Evolutionary conservation across 148 eudicot species (phyloP).

Genomic region (Camellia granthamiana): DNA sequence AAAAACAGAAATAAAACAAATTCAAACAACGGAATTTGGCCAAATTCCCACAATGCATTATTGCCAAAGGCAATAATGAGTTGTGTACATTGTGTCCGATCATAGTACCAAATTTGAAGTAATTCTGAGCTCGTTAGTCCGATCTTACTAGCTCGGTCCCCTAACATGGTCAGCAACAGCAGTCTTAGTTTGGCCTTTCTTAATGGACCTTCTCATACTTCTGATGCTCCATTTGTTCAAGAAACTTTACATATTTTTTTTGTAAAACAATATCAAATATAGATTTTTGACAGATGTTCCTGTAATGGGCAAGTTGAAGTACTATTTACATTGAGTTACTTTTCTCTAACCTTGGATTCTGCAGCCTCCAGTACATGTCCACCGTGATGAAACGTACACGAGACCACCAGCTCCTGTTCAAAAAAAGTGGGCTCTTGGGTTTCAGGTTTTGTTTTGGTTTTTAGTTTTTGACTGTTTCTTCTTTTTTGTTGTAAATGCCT

Average conservation of each 20-base stretch:
- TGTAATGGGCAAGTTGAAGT: not conserved
- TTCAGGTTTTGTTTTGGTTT: constrained; percentile 27
- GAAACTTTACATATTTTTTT: not conserved
- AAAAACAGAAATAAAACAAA: too few relatives aligned
- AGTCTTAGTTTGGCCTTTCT: too few relatives aligned
- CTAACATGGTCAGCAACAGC: too few relatives aligned
- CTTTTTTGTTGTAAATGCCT: not conserved
- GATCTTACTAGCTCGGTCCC: too few relatives aligned
- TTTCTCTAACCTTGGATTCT: not conserved
- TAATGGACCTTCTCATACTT: too few relatives aligned
- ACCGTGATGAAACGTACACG: constrained; percentile 11
- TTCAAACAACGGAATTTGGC: too few relatives aligned
- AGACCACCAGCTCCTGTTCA: constrained; percentile 18
- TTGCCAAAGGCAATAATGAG: too few relatives aligned
- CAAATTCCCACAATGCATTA: too few relatives aligned
- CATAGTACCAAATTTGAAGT: too few relatives aligned
- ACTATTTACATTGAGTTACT: not conserved
- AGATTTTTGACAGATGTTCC: not conserved
- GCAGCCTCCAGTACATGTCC: constrained; percentile 8
- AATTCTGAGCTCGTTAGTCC: too few relatives aligned
- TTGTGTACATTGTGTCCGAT: too few relatives aligned
- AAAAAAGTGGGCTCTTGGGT: constrained; percentile 31
- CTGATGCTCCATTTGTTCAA: not conserved
- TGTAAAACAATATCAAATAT: not conserved
- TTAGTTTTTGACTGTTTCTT: not conserved